Evolutionary conservation across 495 filamentous ascomycete species (phyloP).

Genomic region (Penicillium pulvis): DNA sequence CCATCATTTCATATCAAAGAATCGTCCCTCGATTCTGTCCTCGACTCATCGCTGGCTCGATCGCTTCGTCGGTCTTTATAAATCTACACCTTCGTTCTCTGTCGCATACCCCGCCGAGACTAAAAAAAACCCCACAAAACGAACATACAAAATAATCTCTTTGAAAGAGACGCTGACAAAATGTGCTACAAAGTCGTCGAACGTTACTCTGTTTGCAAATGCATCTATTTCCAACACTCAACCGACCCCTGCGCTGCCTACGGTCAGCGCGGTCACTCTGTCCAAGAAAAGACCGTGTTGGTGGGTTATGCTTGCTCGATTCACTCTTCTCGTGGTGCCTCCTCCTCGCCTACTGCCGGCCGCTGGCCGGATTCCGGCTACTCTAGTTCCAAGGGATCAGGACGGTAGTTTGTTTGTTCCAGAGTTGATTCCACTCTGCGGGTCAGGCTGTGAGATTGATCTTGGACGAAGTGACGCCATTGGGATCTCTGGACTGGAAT

Average conservation of each 20-base stretch:
- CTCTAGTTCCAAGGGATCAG: conserved; percentile 42
- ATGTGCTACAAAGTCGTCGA: conserved; percentile 79
- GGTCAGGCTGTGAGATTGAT: neutral
- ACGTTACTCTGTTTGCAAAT: conserved; percentile 77
- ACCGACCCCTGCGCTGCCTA: conserved; percentile 73
- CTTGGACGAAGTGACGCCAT: neutral
- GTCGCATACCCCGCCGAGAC: neutral
- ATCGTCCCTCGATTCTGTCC: neutral
- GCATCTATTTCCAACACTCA: conserved; percentile 78
- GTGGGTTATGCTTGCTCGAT: conserved; percentile 76
- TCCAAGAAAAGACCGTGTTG: conserved; percentile 73
- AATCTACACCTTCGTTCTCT: neutral
- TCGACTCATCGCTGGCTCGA: conserved; percentile 11
- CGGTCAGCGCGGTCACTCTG: conserved; percentile 67
- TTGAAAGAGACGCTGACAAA: conserved; percentile 18
- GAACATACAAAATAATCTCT: neutral
- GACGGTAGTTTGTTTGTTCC: conserved; percentile 7
- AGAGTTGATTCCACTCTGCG: neutral
- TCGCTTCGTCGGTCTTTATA: neutral
- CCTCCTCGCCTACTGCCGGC: conserved; percentile 23
- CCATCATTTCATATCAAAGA: neutral
- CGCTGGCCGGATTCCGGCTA: conserved; percentile 57
- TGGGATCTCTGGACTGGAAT: neutral
- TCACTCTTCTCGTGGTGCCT: conserved; percentile 51
- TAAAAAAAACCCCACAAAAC: neutral